phyloP scores from a whole-genome alignment of 768 basidiomycete species.

The Tephrocybe sp. region DNA sequence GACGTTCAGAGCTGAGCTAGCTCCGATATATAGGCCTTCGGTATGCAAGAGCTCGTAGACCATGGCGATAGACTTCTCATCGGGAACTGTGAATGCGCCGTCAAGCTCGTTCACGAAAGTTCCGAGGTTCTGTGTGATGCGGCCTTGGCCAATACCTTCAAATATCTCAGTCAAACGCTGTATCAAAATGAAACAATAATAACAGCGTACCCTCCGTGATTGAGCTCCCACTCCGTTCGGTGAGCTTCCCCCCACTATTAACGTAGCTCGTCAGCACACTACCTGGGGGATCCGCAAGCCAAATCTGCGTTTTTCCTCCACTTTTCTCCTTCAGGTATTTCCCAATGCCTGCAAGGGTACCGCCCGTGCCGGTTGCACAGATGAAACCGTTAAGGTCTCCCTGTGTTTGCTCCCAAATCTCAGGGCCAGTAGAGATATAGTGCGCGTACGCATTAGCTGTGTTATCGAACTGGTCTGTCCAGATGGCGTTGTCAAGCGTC shows the following conservation, averaged over 20 bases:
- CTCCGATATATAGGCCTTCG: conserved; percentile 94
- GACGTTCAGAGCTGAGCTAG: conserved; percentile 92
- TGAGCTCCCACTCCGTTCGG: conserved; percentile 80
- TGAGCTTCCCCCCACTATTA: conserved; percentile 72
- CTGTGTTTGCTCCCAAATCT: conserved; percentile 89
- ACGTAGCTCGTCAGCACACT: conserved; percentile 87
- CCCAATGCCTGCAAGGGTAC: conserved; percentile 90
- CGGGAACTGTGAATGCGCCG: conserved; percentile 85
- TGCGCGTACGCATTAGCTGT: conserved; percentile 87
- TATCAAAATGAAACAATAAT: background rate
- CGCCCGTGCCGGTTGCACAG: conserved; percentile 94
- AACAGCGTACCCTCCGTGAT: conserved; percentile 79
- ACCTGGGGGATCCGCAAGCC: conserved; percentile 97
- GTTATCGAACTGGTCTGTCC: conserved; percentile 99
- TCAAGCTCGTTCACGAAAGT: conserved; percentile 77
- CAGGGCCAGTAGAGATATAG: conserved; percentile 90
- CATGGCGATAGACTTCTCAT: conserved; percentile 90
- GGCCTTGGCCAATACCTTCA: conserved; percentile 94
- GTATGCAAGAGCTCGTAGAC: conserved; percentile 88
- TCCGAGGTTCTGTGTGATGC: conserved; percentile 87
- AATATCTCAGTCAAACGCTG: background rate
- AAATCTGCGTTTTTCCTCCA: conserved; percentile 75
- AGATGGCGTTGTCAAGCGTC: conserved; percentile 75
- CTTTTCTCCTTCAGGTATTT: conserved; percentile 84
- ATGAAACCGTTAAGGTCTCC: conserved; percentile 88